Percentiles rank a stretch among this genome's conserved stretches.
Evolutionary conservation across 495 filamentous ascomycete species (phyloP).

Genomic region (Choiromyces venosus): DNA sequence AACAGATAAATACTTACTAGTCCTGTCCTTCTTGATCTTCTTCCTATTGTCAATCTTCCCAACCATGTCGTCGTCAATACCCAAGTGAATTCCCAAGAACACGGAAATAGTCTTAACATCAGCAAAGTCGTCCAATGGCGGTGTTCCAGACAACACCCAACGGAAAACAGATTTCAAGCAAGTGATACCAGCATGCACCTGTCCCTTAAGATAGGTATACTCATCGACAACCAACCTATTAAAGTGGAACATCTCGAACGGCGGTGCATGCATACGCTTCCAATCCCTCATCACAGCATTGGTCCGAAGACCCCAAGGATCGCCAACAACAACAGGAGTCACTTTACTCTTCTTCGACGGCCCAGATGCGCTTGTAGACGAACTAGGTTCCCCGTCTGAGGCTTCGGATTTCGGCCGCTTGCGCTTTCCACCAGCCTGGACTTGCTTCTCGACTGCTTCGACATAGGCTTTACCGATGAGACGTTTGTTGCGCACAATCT

Average conservation of each 20-base stretch:
- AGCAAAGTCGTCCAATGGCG: constrained; percentile 53
- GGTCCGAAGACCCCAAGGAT: constrained; percentile 37
- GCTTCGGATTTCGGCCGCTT: constrained; percentile 26
- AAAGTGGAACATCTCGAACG: constrained; percentile 59
- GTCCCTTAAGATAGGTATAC: constrained; percentile 53
- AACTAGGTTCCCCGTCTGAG: constrained; percentile 19
- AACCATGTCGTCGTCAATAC: constrained; percentile 49
- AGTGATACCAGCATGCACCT: constrained; percentile 36
- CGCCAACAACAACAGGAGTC: constrained; percentile 13
- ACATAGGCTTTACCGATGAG: constrained; percentile 40
- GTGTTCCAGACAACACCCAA: constrained; percentile 70
- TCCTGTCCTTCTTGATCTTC: constrained; percentile 41
- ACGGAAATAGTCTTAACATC: constrained; percentile 58
- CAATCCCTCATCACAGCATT: constrained; percentile 19
- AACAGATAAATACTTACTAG: constrained; percentile 38
- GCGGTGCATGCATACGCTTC: constrained; percentile 40
- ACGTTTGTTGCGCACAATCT: constrained; percentile 41
- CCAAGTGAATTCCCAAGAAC: constrained; percentile 54
- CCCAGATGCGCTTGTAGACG: constrained; percentile 20
- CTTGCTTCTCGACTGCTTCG: constrained; percentile 25
- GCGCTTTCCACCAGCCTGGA: constrained; percentile 31
- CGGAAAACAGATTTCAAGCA: constrained; percentile 48
- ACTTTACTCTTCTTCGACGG: constrained; percentile 31
- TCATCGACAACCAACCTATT: constrained; percentile 62
- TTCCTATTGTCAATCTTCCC: constrained; percentile 44